Base-by-base conservation (phyloP, 345 rosid genomes). In the Linum trigynum region DNA sequence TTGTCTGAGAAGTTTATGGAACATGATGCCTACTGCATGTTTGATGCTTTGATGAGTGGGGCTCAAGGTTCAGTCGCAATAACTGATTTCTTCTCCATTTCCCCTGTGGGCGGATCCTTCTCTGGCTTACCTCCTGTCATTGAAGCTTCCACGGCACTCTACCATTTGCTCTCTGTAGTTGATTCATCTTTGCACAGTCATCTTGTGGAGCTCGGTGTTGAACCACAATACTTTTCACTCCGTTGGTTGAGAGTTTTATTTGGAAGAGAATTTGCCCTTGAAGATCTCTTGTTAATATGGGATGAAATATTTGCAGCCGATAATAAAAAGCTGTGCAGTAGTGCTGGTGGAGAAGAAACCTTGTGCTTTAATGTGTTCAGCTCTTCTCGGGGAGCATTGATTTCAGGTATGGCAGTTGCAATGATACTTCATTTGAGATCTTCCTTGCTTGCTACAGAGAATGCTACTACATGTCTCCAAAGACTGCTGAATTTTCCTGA, bases 21-120 rank as follows among this genome's bases (percentile, higher is more conserved):
- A 68, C 99, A 94, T 55, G 99, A 94, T 79, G 97, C 96, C 23
- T 94, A 90, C 77, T 85, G 91, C 57, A 94, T 94, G 99, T 90
- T 94, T 76, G 96, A 94, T 71, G 89, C 97, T 72, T 69, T 94
- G 63, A 90, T 94, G 97, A 87, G 76, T 72, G 92, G 96, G 62
- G 77, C 75, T 65, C 72, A 76, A 45, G 90, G 96, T 74, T 76
- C 88, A 55, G 92, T 94, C 71, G 85, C 96, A 12, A 76, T 94
- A 91, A 87, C 90, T 55, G 92, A 88, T 59, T 94, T 86, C 75
- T 94, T 88, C 74, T 72, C 84, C 65, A 78, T 80, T 64, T 79
- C 90, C 50, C 79, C 84, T 48, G 65, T 73, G 5, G 73, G 36
- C 37, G 94, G 86, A 23, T 82, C 87, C 37, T 85, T 75, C 51